Base-by-base conservation (phyloP, 164 flowering plant species). In the Tinospora cordifolia region DNA sequence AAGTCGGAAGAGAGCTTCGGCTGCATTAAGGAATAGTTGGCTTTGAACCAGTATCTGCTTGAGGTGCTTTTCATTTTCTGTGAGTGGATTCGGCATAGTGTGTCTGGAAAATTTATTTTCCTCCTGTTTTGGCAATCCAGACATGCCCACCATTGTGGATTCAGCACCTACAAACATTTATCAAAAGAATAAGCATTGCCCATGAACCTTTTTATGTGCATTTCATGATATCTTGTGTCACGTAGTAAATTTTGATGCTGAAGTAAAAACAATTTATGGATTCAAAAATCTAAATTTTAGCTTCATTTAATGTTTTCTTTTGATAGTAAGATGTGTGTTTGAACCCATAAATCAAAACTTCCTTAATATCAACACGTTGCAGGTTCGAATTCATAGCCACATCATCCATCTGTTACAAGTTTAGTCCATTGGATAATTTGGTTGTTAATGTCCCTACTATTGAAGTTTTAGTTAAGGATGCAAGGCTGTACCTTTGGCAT, bases 1-100 rank as follows among this genome's bases (percentile, higher is more conserved):
- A 62, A 91, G 86, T 67, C 80, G 81, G 89, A 88, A 91, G 65
- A 91, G 87, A 40, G 97, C 94, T 75, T 87, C 94, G 54, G 97
- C 92, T 38, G 97, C 85, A 77, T 84, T 84, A n/a, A 91, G 81
- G 75, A 91, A 90, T 59, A 77, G 58, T 70, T 82, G 89, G 67
- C 88, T 87, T 71, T 67, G 77, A 13, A 85, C 59, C 13, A 90
- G 82, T 44, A 78, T 82, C 79, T 84, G 83, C 85, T 87, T 91
- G 65, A 93, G 86, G n/a, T 80, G 75, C 65, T 72, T 79, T 75
- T 91, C 91, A 11, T 78, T 71, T 70, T 86, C 90, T 34, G 86
- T 84, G 21, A 88, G 79, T 69, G 75, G 78, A 62, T 79, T 79
- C 71, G 77, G 72, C 41, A 6, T 79, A 51, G 73, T 70, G 22